These are phyloP conservation scores for Hyparrhenia diplandra DNA, from an alignment of 176 grass and related monocot genomes.

Conservation along the genomic window DNA sequence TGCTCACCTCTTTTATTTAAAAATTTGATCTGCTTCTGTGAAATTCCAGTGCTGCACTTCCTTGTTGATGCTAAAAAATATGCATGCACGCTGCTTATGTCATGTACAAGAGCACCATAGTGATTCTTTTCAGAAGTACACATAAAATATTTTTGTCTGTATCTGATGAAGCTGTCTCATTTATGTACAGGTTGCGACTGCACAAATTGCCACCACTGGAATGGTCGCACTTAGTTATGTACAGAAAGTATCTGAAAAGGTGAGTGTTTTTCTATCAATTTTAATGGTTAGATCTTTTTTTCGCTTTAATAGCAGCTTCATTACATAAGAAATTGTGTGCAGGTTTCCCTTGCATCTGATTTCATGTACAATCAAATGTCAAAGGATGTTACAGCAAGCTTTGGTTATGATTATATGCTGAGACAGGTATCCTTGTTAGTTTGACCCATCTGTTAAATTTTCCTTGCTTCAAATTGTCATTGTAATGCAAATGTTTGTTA, in stretches of 20 bases:
- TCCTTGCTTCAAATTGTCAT: not conserved
- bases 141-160: not conserved
- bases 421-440: conserved; percentile 55
- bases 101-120: not conserved
- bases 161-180: conserved; percentile 16
- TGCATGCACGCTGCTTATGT: not conserved
- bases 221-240: conserved; percentile 63
- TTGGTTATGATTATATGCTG: conserved; percentile 84
- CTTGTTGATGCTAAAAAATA: conserved; percentile 17
- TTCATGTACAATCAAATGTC: conserved; percentile 70
- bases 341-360: conserved; percentile 85
- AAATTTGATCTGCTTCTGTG: not conserved
- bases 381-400: conserved; percentile 52
- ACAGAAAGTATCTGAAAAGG: conserved; percentile 78
- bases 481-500: not conserved
- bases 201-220: conserved; percentile 57
- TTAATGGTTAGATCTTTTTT: conserved; percentile 6
- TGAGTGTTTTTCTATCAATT: conserved; percentile 5
- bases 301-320: not conserved
- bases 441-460: not conserved
- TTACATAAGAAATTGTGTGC: conserved; percentile 9
- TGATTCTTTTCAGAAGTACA: not conserved
- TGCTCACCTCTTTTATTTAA: not conserved
- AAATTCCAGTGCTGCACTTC: not conserved
- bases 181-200: conserved; percentile 65